Base-by-base conservation (phyloP, 768 basidiomycete species). In the Sarcodon aspratus region DNA sequence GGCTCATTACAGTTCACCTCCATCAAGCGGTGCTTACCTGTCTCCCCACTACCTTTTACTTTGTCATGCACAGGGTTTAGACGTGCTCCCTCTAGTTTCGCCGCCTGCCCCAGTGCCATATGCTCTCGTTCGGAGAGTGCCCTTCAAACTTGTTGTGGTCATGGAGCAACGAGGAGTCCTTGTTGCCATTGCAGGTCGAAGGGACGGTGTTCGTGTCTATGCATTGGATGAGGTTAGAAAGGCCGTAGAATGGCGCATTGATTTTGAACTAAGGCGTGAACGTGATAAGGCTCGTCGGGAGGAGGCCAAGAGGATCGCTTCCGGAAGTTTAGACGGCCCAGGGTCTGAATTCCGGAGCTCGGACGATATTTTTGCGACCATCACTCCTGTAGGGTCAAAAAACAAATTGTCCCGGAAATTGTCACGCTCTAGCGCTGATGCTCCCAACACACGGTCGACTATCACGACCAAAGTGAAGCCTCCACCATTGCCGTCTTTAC, bases 141-240 rank as follows among this genome's bases (percentile, higher is more conserved):
- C 75, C 34, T 92, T 92, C 65, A 91, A 89, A 59, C 80, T 76
- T 49, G 82, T 92, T n/a, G 85, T 92, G 1, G 83, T 92, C 11
- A 92, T 92, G 89, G 89, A 92, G 57, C 85, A 91, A 58, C 82
- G 89, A 32, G 89, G 88, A 7, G 87, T 92, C 0, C 67, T 92
- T n/a, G 89, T 92, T 8, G 88, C 89, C 10, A 89, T 92, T 52
- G 90, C 90, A 12, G 89, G 89, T 8, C 70, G 89, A 52, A 69
- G 89, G 55, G 87, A 91, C 53, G 88, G 89, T 3, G 88, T 92
- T 40, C 76, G 89, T 34, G 89, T 92, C 13, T 92, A 92, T 62
- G 89, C 89, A 13, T 69, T 92, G 12, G 88, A 91, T 50, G 89
- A 92, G 57, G 77, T 92, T 10, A 85, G 81, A 63, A 86, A 82